A percentile compares a stretch with the other conserved stretches of the same genome.
phyloP scores from a whole-genome alignment of 2,329 filamentous ascomycete species.

The Colletotrichum scovillei region DNA sequence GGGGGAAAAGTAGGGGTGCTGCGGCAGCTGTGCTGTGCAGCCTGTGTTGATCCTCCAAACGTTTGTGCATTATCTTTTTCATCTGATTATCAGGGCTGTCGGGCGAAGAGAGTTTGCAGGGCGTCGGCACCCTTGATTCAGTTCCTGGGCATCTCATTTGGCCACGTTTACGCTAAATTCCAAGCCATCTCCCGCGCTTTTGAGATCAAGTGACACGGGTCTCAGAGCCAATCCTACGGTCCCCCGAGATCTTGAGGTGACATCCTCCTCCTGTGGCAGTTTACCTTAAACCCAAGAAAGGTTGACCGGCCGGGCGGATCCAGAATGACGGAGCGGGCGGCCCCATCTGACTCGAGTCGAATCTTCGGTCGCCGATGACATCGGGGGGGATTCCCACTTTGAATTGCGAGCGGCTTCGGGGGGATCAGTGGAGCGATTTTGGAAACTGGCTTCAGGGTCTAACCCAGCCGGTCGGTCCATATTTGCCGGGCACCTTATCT shows the following conservation, averaged over 20 bases:
- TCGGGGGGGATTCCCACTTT: background rate
- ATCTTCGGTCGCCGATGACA: background rate
- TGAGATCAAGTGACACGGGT: background rate
- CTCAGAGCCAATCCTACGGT: background rate
- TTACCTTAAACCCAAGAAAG: background rate
- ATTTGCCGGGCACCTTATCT: background rate
- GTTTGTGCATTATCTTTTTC: constrained; percentile 5
- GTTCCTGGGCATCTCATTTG: constrained; percentile 1
- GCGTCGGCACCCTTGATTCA: constrained; percentile 15
- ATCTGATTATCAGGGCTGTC: constrained; percentile 15
- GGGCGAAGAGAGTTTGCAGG: constrained; percentile 3
- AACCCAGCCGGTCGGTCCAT: background rate
- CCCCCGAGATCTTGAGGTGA: background rate
- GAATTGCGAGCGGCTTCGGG: background rate
- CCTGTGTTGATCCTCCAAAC: background rate
- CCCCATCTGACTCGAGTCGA: background rate
- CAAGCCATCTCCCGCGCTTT: background rate
- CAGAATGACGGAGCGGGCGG: background rate
- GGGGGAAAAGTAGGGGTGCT: background rate
- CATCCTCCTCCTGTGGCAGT: background rate
- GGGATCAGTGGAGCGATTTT: background rate
- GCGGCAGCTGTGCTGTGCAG: background rate
- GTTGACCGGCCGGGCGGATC: background rate
- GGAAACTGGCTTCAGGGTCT: background rate
- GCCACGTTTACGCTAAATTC: constrained; percentile 16